Evolutionary conservation across 176 grass and related monocot species (phyloP), one percentile per base, ranked within the genome.

Genomic region (Eleusine indica): DNA sequence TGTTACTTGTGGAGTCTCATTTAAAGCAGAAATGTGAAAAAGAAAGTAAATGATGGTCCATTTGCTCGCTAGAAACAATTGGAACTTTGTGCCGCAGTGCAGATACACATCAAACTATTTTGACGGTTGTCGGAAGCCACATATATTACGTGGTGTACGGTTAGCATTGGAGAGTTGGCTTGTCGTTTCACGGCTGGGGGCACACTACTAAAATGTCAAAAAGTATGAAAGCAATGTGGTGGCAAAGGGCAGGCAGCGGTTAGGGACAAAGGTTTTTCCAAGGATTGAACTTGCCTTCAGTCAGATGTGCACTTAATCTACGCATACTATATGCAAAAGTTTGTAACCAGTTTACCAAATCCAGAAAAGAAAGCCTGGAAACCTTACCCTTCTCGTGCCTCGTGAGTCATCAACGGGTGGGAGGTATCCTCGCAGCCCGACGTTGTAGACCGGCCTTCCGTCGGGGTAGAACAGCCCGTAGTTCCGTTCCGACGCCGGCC

Each of bases 381-480:
- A 13, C 8, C 13, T 19, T 87, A 91, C 92, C 91, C 53, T 87
- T 66, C 47, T 58, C 4, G 80, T 64, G 69, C 80, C 66, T 2
- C 62, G 10, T 39, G 92, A 94, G 9, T 53, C 74, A 1, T 74
- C 86, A 80, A 94, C 86, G 7, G 84, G 75, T 11, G 92, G 92
- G 43, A 97, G 92, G 86, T 93, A 94, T 0, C 92, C 95, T 29
- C 79, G 63, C 42, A 97, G 57, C 0, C 96, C 96, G 42, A 98
- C 90, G 39, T 98, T 74, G 84, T 98, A 98, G 19, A 89, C 90
- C 13, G 96, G 96, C 18, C 62, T 86, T 64, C 96, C 96, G 51
- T 98, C 96, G 9, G 96, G 96, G 79, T 95, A 91, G 47, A 93
- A 91, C 3, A 98, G 40, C 6, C 96, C 96, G 25, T 98, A 98